phyloP scores from a whole-genome alignment of 106 monocot genomes.

The Dioscorea dumetorum region DNA sequence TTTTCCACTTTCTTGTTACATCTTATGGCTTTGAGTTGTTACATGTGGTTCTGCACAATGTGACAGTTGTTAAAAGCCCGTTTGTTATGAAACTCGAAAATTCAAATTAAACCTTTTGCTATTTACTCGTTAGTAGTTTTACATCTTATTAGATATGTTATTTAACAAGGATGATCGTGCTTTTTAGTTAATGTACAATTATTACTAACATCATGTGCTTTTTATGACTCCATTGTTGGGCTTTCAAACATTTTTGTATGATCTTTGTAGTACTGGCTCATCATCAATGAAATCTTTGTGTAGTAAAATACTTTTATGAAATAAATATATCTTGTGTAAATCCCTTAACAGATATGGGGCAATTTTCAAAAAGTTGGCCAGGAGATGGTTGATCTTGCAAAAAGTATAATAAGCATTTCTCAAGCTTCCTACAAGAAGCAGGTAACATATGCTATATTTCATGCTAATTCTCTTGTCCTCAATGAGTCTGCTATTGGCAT shows the following conservation, averaged over 20 bases:
- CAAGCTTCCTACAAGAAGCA: conserved; percentile 28
- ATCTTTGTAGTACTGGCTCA: neutral
- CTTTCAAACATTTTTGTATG: neutral
- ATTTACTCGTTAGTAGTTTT: too few relatives aligned
- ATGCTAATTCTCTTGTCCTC: neutral
- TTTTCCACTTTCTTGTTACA: too few relatives aligned
- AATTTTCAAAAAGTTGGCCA: conserved; percentile 52
- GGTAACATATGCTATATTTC: conserved; percentile 23
- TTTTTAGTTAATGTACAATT: too few relatives aligned
- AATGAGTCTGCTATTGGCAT: neutral
- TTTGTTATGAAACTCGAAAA: too few relatives aligned
- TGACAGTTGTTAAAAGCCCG: too few relatives aligned
- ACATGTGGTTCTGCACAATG: too few relatives aligned
- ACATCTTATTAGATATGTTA: too few relatives aligned
- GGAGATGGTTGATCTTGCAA: conserved; percentile 62
- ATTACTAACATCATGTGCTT: too few relatives aligned
- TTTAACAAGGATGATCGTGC: too few relatives aligned
- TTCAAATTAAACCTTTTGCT: too few relatives aligned
- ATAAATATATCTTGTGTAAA: neutral
- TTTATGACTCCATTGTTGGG: neutral
- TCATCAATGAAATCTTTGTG: neutral
- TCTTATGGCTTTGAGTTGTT: too few relatives aligned
- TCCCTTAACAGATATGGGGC: conserved; percentile 52
- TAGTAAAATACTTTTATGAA: too few relatives aligned
- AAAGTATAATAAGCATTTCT: conserved; percentile 46